These are phyloP conservation scores for Lobulomyces angularis DNA, from an alignment of 192 early-diverging fungal genomes.

Conservation along the genomic window DNA sequence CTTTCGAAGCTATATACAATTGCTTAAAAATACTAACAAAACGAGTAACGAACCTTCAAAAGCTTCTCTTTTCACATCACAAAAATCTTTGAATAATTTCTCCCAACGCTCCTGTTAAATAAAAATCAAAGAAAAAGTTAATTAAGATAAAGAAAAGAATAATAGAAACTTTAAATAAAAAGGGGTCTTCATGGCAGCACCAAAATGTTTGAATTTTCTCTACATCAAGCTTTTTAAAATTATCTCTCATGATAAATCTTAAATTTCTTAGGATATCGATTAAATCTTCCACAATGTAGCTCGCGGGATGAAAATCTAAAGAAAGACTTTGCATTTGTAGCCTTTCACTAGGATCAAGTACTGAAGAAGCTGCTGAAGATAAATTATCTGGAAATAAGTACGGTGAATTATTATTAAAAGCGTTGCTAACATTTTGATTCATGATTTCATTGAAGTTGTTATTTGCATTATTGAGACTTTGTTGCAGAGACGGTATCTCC, in stretches of 20 bases:
- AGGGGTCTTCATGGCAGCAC: slow-evolving; percentile 82
- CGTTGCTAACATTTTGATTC: too few species aligned
- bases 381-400: too few species aligned
- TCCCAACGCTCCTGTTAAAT: slow-evolving; percentile 80
- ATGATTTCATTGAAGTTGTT: too few species aligned
- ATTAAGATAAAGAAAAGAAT: slow-evolving; percentile 1
- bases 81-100: slow-evolving; percentile 87
- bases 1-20: slow-evolving; percentile 67
- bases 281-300: slow-evolving; percentile 47
- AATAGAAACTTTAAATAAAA: slow-evolving; percentile 46
- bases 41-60: slow-evolving; percentile 20
- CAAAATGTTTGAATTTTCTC: slow-evolving; percentile 60
- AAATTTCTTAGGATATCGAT: slow-evolving; percentile 55
- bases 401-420: too few species aligned
- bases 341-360: too few species aligned
- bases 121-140: slow-evolving; percentile 3
- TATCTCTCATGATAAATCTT: slow-evolving; percentile 63
- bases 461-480: too few species aligned
- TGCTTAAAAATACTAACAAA: slow-evolving; percentile 20
- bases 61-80: slow-evolving; percentile 33
- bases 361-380: too few species aligned
- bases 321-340: too few species aligned
- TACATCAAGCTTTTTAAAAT: slow-evolving; percentile 48
- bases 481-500: too few species aligned
- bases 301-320: too few species aligned